Evolutionary conservation across 1,139 yeast genomes (phyloP), one percentile per base, ranked within the genome.

Genomic region (Yamadazyma mexicana): DNA sequence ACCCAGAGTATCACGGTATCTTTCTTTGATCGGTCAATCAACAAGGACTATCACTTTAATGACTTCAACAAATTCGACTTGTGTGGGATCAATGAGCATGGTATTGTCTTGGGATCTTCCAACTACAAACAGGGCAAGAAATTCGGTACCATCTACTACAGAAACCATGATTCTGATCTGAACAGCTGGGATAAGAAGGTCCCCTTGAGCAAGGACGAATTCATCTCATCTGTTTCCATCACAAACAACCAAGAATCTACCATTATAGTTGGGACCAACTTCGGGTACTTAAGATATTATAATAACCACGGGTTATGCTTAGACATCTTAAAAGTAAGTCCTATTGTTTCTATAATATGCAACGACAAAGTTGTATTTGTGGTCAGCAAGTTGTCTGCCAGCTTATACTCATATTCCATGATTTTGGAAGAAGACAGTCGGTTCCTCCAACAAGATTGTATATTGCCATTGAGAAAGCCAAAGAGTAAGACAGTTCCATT

Each of bases 1-100:
- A 70, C 83, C 49, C 79, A 82, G 48, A 81, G 91, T 35, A 72
- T 91, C 14, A 88, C 96, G 0, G 89, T 91, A 1, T 79, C 91
- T 11, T 92, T 92, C 55, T 89, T 88, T 54, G 97, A 92, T 56
- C 70, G 86, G 37, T 80, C 89, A 0, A 58, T 76, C n/a, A 85
- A 83, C 56, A 79, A 83, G 41, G 96, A 88, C 51, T 88, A 87
- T 52, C 94, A 88, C 61, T 91, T 92, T 62, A 83, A 83, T 35
- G 98, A 92, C 59, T 61, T 77, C 35, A 71, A 73, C 43, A 73
- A 78, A 14, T 87, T 73, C 58, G 96, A 88, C 57, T 64, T 87
- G 39, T 94, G 96, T 23, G 78, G 88, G 1, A 69, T 92, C 53
- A 83, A 83, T 40, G 73, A 72, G 25, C 71, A 70, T 4, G 96